Conservation (phyloP, 1,284 basidiomycete species). For the Austropuccinia psidii region DNA sequence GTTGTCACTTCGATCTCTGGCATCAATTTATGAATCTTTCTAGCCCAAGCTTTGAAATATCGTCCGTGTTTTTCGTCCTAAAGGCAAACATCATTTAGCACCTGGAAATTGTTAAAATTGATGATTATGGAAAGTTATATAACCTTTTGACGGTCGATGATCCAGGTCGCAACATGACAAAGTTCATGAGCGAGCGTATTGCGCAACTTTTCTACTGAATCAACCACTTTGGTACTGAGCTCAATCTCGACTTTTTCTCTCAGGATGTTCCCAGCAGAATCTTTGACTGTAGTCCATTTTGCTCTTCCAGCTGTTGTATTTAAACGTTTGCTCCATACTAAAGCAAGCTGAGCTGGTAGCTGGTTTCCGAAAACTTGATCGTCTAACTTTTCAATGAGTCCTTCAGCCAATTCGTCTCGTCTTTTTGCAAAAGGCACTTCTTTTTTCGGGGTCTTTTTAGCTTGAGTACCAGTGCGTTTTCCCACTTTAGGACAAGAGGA, state of each 20-base stretch:
- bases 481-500: neutral
- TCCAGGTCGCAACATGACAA: conserved; percentile 77
- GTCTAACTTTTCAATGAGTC: conserved; percentile 8
- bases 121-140: neutral
- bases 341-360: conserved; percentile 56
- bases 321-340: conserved; percentile 66
- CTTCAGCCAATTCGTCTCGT: conserved; percentile 13
- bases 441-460: neutral
- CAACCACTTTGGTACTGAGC: conserved; percentile 66
- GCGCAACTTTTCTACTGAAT: conserved; percentile 63
- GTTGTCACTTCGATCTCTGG: conserved; percentile 67
- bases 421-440: conserved; percentile 3
- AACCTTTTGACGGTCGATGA: conserved; percentile 61
- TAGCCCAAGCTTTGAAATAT: conserved; percentile 30
- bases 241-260: conserved; percentile 54
- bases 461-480: neutral
- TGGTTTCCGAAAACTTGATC: conserved; percentile 45
- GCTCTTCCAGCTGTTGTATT: conserved; percentile 69
- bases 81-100: neutral
- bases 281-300: conserved; percentile 55
- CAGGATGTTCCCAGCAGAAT: conserved; percentile 51
- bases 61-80: conserved; percentile 53
- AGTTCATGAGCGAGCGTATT: conserved; percentile 77
- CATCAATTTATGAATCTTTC: conserved; percentile 57
- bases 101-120: neutral